Evolutionary conservation across 2,329 filamentous ascomycete genomes (phyloP).

Genomic region (Penicillium sumatraense): DNA sequence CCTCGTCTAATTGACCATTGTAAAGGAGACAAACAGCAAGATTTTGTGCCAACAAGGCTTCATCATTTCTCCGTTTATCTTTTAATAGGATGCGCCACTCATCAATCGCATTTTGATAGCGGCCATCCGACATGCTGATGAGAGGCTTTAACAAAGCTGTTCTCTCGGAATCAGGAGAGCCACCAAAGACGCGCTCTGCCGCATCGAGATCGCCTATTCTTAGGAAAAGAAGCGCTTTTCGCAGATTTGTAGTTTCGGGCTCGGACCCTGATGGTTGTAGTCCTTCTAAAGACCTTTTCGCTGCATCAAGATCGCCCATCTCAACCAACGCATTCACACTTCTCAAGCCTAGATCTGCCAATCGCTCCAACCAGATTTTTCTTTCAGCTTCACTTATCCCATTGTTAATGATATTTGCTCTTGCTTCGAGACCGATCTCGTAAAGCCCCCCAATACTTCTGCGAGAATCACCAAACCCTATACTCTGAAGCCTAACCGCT

Average conservation of each 20-base stretch:
- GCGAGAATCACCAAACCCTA: constrained; percentile 83
- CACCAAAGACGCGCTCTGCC: constrained; percentile 62
- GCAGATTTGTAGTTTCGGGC: constrained; percentile 38
- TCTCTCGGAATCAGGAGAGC: constrained; percentile 44
- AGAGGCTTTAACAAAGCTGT: constrained; percentile 59
- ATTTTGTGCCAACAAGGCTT: constrained; percentile 80
- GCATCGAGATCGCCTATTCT: constrained; percentile 76
- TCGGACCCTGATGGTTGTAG: constrained; percentile 48
- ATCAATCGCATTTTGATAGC: constrained; percentile 67
- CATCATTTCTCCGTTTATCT: constrained; percentile 50
- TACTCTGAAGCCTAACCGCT: constrained; percentile 79
- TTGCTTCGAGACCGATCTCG: constrained; percentile 79
- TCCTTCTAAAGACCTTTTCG: constrained; percentile 71
- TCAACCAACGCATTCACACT: constrained; percentile 59
- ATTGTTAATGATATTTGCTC: constrained; percentile 61
- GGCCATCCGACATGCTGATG: constrained; percentile 76
- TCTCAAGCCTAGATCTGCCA: constrained; percentile 74
- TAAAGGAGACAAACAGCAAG: constrained; percentile 84
- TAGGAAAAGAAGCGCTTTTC: constrained; percentile 71
- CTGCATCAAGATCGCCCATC: constrained; percentile 85
- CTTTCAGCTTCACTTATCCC: constrained; percentile 58
- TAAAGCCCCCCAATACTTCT: constrained; percentile 89
- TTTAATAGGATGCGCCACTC: constrained; percentile 63
- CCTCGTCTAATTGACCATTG: constrained; percentile 73
- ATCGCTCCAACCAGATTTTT: constrained; percentile 70